These are phyloP conservation scores for Deinandra increscens DNA, from an alignment of 129 eudicot species.

Conservation along the genomic window DNA sequence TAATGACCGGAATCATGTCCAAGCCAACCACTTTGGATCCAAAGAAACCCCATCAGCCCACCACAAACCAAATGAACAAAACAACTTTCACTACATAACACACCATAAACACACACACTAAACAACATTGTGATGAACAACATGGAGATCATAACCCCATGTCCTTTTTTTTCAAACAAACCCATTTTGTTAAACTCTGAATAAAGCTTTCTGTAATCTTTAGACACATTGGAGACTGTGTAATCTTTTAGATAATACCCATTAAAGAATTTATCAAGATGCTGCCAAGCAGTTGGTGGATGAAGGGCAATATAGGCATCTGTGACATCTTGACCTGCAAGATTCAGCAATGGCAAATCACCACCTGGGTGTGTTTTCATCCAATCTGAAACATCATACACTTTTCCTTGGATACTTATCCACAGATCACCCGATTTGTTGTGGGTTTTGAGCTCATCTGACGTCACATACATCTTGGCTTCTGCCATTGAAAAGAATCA, in stretches of 20 bases:
- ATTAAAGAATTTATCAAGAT: constrained; percentile 48
- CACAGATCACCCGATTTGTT: constrained; percentile 62
- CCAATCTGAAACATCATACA: constrained; percentile 68
- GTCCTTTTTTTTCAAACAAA: constrained; percentile 61
- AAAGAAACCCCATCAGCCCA: constrained; percentile 52
- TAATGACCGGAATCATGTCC: constrained; percentile 83
- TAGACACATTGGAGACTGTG: constrained; percentile 55
- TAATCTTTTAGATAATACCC: constrained; percentile 58
- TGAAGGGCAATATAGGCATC: constrained; percentile 65
- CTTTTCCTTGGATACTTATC: constrained; percentile 69
- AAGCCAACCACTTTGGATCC: constrained; percentile 83
- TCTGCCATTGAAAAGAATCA: constrained; percentile 45
- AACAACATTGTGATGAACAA: constrained; percentile 40
- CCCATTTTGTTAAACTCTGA: constrained; percentile 58
- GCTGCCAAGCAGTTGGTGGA: constrained; percentile 45
- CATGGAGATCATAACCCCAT: constrained; percentile 33
- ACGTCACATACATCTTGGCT: constrained; percentile 45
- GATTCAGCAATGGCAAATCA: constrained; percentile 47
- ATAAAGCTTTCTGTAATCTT: constrained; percentile 57
- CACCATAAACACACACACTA: constrained; percentile 48
- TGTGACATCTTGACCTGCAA: constrained; percentile 74
- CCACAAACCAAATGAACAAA: constrained; percentile 49
- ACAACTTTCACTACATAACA: constrained; percentile 34
- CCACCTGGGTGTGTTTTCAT: constrained; percentile 66
- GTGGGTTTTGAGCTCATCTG: constrained; percentile 59